These are phyloP conservation scores for Moniliophthora roreri DNA, from an alignment of 1,284 basidiomycete genomes.

Conservation along the genomic window DNA sequence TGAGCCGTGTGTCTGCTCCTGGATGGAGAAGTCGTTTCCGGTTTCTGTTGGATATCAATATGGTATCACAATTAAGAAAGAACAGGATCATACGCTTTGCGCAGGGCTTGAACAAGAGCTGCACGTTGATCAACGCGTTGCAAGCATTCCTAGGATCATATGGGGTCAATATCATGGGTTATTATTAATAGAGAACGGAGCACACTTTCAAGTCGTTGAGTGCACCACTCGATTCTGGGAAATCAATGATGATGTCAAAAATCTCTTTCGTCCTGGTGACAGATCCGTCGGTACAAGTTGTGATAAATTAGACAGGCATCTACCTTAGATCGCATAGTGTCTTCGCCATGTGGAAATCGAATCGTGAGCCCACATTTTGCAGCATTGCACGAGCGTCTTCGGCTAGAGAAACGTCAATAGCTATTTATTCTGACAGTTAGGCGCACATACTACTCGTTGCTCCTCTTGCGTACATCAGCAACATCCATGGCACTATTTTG, in stretches of 20 bases:
- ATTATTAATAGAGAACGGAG: conserved; percentile 4
- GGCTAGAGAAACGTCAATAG: conserved; percentile 36
- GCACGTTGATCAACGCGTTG: conserved; percentile 77
- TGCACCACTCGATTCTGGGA: conserved; percentile 84
- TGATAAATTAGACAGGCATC: conserved; percentile 21
- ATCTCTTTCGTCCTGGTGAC: conserved; percentile 76
- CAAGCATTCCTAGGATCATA: conserved; percentile 60
- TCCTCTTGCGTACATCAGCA: conserved; percentile 72
- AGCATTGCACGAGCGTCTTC: conserved; percentile 73
- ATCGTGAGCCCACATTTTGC: conserved; percentile 80
- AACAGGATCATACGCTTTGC: conserved; percentile 56
- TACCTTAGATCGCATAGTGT: conserved; percentile 84
- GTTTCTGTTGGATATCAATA: conserved; percentile 49
- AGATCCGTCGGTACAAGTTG: not conserved
- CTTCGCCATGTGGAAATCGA: conserved; percentile 91
- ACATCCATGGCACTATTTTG: conserved; percentile 82
- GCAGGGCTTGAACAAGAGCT: conserved; percentile 67
- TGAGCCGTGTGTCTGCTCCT: conserved; percentile 92
- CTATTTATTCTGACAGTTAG: conserved; percentile 14
- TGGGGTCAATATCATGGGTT: conserved; percentile 1
- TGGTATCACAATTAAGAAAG: not conserved
- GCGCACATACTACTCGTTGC: conserved; percentile 51
- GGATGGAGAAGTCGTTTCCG: conserved; percentile 90
- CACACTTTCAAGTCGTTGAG: conserved; percentile 84
- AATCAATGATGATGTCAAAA: conserved; percentile 95